Percentiles rank a stretch among this genome's conserved stretches.
Conservation (phyloP, 2,329 filamentous ascomycete genomes). For the Talaromyces sp. region DNA sequence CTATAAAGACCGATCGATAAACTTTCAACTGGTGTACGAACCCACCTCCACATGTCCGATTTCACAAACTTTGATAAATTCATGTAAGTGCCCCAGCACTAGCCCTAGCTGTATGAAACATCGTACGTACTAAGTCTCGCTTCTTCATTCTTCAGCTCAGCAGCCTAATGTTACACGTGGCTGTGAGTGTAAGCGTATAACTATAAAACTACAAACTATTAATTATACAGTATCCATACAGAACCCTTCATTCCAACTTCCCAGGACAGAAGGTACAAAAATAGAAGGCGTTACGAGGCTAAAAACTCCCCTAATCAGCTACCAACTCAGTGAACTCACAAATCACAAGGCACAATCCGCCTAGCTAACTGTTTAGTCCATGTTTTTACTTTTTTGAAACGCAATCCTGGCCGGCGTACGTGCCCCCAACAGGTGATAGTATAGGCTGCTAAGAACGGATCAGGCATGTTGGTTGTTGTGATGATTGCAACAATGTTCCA, state of each 20-base stretch:
- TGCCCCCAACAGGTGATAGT: not conserved
- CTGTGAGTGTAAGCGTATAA: not conserved
- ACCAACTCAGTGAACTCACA: not conserved
- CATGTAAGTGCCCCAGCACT: not conserved
- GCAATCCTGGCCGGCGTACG: not conserved
- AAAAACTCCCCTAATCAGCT: not conserved
- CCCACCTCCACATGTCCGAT: no score
- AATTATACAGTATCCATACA: not conserved
- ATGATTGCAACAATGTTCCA: not conserved
- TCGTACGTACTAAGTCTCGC: not conserved
- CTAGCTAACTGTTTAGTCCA: not conserved
- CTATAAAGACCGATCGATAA: no score
- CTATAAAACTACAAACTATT: no score
- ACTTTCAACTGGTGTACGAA: no score
- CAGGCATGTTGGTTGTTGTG: no score
- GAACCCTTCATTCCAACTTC: no score
- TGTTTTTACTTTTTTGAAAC: not conserved
- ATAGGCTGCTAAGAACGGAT: not conserved
- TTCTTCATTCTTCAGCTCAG: not conserved
- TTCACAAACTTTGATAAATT: no score
- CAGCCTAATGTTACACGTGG: not conserved
- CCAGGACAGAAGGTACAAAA: not conserved
- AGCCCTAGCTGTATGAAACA: not conserved
- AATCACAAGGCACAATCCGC: not conserved
- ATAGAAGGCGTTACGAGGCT: not conserved